Base-by-base conservation (phyloP, 371 early-diverging fungal species). In the Mortierella sp. region DNA sequence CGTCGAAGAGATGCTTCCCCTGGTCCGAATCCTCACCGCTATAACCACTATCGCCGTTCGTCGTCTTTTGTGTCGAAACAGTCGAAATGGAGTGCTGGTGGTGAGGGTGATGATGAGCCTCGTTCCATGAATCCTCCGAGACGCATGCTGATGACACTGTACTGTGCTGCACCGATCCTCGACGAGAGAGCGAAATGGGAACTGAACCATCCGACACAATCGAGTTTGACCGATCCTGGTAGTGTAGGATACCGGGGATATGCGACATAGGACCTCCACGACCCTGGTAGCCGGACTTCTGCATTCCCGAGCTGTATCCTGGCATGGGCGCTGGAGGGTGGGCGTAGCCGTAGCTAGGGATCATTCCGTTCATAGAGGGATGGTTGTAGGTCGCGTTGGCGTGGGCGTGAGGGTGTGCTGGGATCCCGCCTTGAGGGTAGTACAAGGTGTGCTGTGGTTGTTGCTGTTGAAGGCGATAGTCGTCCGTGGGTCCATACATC, bases 111-210 rank as follows among this genome's bases (percentile, higher is more conserved):
- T 8, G 47, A 26, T 63, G 47, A 40, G 68, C 53, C 8, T 68
- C 73, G 24, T 71, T 37, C 71, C 79, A 74, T 22, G 79, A 71
- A 26, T 74, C 74, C 34, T 79, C 79, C 2, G 74, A 74, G 6
- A 41, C 43, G 0, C 79, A 63, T 1, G 68, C 68, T 11, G 74
- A 47, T 1, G 75, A 71, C 13, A 58, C 47, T 11, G 71, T 52
- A 2, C 67, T 74, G 29, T 74, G 66, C 50, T 74, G 79, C 4
- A 68, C 26, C 13, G 70, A 74, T 0, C 64, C 66, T 13, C 75
- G 65, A 37, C 75, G 71, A n/a, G 79, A 67, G 7, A 40, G 43
- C 16, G 45, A 8, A 16, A 39, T 34, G 14, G 47, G 48, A 1
- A 40, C 71, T 0, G 71, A 65, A 10, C 29, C 44, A 45, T 47